Conservation (phyloP, 179 eudicot genomes). For the Spergularia azorica region DNA sequence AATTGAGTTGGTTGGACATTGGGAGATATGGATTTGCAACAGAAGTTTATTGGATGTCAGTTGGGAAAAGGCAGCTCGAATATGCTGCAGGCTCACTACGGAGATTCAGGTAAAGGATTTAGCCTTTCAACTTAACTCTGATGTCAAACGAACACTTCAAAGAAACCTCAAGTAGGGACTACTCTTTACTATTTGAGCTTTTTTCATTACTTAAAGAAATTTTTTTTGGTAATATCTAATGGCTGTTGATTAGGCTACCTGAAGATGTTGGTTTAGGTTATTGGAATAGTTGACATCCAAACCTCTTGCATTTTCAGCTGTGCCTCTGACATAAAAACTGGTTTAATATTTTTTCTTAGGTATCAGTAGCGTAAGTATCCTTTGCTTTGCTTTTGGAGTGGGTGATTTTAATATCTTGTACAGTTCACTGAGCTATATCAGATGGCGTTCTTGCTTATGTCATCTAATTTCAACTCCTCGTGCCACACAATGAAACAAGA, state of each 20-base stretch:
- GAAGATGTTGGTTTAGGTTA: background rate
- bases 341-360: background rate
- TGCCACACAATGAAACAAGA: background rate
- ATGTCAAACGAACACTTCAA: background rate
- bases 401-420: slow-evolving; percentile 4
- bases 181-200: background rate
- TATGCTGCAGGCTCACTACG: slow-evolving; percentile 44
- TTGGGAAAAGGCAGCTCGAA: slow-evolving; percentile 44
- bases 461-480: background rate
- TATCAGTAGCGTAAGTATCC: background rate
- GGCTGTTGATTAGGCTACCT: background rate
- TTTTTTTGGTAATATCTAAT: background rate
- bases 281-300: slow-evolving; percentile 1
- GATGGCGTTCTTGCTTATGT: background rate
- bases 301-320: background rate
- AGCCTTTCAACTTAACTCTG: background rate
- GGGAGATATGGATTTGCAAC: slow-evolving; percentile 41
- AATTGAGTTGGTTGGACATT: slow-evolving; percentile 40
- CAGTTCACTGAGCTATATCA: background rate
- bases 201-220: too few relatives aligned
- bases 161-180: background rate
- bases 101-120: slow-evolving; percentile 33
- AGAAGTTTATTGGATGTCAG: slow-evolving; percentile 47
- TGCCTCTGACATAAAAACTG: background rate
- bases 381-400: background rate